A percentile compares a stretch with the other conserved stretches of the same genome.
Evolutionary conservation across 1,139 yeast species (phyloP).

Genomic region (Geotrichum candidum): DNA sequence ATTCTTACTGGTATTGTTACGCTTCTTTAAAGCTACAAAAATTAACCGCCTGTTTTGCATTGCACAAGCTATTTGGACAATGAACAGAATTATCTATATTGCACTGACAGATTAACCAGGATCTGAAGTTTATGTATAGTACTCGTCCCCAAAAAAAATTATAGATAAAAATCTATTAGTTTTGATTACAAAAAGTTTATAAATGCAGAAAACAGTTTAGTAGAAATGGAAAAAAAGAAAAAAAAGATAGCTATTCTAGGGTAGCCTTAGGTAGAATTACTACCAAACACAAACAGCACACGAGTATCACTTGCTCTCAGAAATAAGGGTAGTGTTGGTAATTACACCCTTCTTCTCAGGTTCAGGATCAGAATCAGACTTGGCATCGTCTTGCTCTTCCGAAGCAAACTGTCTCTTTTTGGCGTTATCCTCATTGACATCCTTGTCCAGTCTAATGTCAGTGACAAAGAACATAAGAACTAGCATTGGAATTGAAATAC

Average conservation of each 20-base stretch:
- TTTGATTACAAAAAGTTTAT: no score
- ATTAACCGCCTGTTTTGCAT: no score
- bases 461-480: neutral
- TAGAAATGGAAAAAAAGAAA: neutral
- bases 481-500: neutral
- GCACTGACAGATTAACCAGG: no score
- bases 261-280: neutral
- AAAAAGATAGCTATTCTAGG: neutral
- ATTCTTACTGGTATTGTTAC: no score
- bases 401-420: neutral
- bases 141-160: no score
- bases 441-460: neutral
- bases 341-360: neutral
- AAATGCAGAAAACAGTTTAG: neutral
- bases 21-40: no score
- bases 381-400: neutral
- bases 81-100: no score
- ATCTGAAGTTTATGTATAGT: no score
- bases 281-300: neutral
- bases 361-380: neutral
- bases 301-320: neutral
- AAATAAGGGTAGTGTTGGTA: neutral
- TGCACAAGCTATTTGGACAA: no score
- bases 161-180: no score
- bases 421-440: neutral